These are phyloP conservation scores for Pascua guehoae DNA, from an alignment of 1,284 basidiomycete species.

Conservation along the genomic window DNA sequence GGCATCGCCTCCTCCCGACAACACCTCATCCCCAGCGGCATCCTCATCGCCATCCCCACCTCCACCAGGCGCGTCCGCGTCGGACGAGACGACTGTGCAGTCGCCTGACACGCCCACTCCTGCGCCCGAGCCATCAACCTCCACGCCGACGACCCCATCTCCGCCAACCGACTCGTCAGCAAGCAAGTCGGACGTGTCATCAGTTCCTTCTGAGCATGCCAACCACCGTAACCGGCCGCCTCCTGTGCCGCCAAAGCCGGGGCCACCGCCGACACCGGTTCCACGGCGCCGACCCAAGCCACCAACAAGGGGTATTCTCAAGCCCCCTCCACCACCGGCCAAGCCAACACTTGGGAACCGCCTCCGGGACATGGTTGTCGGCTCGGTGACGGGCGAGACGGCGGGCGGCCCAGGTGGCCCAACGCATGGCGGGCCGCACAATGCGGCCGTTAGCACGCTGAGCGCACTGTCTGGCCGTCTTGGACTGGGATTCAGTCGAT, in stretches of 20 bases:
- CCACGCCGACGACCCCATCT: too few relatives aligned
- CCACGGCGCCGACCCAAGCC: constrained; percentile 37
- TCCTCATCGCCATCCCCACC: not conserved
- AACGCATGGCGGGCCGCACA: constrained; percentile 1
- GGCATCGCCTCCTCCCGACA: too few relatives aligned
- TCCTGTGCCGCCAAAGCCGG: constrained; percentile 1
- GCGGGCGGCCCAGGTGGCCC: constrained; percentile 13
- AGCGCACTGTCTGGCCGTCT: constrained; percentile 33
- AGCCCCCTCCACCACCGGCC: constrained; percentile 46
- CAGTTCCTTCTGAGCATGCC: not conserved
- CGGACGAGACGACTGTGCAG: too few relatives aligned
- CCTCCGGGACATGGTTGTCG: constrained; percentile 41
- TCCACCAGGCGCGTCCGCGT: too few relatives aligned
- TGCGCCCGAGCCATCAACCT: too few relatives aligned
- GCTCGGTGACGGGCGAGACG: constrained; percentile 31
- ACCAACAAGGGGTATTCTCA: constrained; percentile 47
- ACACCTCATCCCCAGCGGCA: not conserved
- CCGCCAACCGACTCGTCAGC: not conserved
- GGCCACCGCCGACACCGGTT: not conserved
- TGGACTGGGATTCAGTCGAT: constrained; percentile 29
- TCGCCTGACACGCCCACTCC: too few relatives aligned
- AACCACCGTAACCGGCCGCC: not conserved
- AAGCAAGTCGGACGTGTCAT: not conserved
- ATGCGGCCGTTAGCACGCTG: constrained; percentile 27
- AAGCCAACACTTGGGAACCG: constrained; percentile 45